phyloP scores from a whole-genome alignment of 768 basidiomycete species.

The Mycena rebaudengoi region DNA sequence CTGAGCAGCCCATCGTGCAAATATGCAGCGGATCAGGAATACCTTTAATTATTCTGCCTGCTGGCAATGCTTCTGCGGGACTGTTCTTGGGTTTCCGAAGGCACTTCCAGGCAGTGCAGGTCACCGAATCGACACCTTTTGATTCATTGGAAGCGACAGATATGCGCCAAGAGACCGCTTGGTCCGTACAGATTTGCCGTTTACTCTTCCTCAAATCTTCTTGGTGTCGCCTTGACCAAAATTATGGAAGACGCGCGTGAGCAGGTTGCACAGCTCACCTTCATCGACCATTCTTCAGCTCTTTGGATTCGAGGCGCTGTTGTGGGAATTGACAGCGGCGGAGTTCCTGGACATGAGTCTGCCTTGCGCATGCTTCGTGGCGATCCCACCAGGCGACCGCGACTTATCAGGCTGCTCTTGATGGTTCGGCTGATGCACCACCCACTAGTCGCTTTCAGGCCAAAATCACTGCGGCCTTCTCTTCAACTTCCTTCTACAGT shows the following conservation, averaged over 20 bases:
- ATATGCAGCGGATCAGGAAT: background rate
- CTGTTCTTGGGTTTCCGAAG: background rate
- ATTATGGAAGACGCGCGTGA: constrained; percentile 10
- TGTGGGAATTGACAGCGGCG: background rate
- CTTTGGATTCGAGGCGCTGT: background rate
- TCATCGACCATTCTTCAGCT: constrained; percentile 13
- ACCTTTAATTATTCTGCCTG: constrained; percentile 4
- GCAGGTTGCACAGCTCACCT: constrained; percentile 1
- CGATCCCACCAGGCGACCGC: background rate
- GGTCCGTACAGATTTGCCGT: constrained; percentile 14
- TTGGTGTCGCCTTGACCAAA: background rate
- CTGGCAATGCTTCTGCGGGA: background rate
- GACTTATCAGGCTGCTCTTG: background rate
- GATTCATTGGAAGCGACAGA: background rate
- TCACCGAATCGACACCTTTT: constrained; percentile 4
- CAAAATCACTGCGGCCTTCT: background rate
- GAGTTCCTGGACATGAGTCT: background rate
- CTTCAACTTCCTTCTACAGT: background rate
- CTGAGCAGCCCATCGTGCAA: constrained; percentile 13
- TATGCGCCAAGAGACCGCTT: background rate
- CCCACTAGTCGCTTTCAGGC: background rate
- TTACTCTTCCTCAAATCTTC: background rate
- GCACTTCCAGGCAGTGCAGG: constrained; percentile 8
- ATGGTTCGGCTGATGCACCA: background rate
- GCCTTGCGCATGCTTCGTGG: background rate